Base-by-base conservation (phyloP, 306 rosid species). In the Cotoneaster glaucophyllus region DNA sequence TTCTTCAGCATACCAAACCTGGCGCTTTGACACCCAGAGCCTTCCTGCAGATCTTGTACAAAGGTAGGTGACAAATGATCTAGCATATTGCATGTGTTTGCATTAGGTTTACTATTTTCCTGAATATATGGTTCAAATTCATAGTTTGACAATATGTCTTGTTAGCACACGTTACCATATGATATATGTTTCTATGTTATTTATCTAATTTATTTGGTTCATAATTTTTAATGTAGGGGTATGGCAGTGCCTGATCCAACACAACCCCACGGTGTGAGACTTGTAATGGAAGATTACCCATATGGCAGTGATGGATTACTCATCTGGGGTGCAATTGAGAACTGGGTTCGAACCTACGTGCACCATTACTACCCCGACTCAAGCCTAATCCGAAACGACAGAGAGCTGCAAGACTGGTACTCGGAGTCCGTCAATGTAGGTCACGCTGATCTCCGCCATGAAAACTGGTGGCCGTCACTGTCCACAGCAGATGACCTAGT, bases 381-480 rank as follows among this genome's bases (percentile, higher is more conserved):
- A 3, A 84, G 78, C 83, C 24, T 69, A 0, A 69, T 95, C 62
- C 65, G 82, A 82, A 77, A 84, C 11, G 99, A 95, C 72, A 81
- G 57, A 61, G 99, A 95, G 90, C 79, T 95, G 48, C 99, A 95
- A 79, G 82, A 84, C 24, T 95, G 99, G 99, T 95, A 90, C 78
- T 79, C 73, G 0, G 99, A 95, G 84, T 90, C 99, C 67, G 32
- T 92, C 85, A 88, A 92, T 56, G 99, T 95, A 32, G 99, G 99
- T 37, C 99, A 95, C 57, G 91, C 92, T 2, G 99, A 95, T 83
- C 77, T 86, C 7, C 74, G 83, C 39, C 66, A 95, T 4, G 91
- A 83, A 53, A 78, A 76, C 41, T 95, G 99, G 99, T 95, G 99
- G 99, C 97, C 99, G 2, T 79, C 84, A 41, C 21, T 95, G 82